Base-by-base conservation (phyloP, 2,329 filamentous ascomycete species). In the Cladosporium sp. region DNA sequence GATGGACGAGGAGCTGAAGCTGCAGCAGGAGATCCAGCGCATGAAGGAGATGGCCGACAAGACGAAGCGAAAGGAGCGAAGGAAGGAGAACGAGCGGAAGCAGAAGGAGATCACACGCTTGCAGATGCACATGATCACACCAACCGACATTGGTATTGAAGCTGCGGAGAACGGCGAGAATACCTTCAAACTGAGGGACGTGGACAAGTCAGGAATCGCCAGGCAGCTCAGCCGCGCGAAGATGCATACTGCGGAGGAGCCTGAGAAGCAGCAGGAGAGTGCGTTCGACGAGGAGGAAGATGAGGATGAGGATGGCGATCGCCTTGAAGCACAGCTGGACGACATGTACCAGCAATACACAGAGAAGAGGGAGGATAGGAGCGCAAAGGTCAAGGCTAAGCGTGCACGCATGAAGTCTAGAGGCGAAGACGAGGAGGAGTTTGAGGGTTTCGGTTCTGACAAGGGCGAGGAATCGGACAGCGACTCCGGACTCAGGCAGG, bases 61-160 rank as follows among this genome's bases (percentile, higher is more conserved):
- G 18, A 84, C 84, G 61, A 92, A 84, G 70, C 95, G 90, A 73
- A 86, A 89, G 62, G 87, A 95, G 63, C 83, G 86, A 60, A 81
- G 91, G 59, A 87, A 80, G 62, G 90, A 95, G 55, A 98, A 98
- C 59, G 93, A 98, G 70, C 84, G 84, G 69, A 97, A 95, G 71
- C 88, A 93, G 61, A 93, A 88, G 61, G 93, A 97, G 59, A 89
- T 97, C 55, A 79, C 95, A n/a, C 84, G 93, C 33, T 86, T 98
- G 86, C 93, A 98, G 70, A 83, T 98, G 75, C 86, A 96, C 73
- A 98, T 98, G 93, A 86, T 85, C 2, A 87, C 90, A 0, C 93
- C 93, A 7, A 93, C 89, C 77, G 93, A 98, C 59, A 95, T 98
- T 58, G 93, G 93, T 64, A 81, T 95, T 73, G 93, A 68, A 38